Evolutionary conservation across 1,284 basidiomycete genomes (phyloP).

Genomic region (Trametes hirsuta): DNA sequence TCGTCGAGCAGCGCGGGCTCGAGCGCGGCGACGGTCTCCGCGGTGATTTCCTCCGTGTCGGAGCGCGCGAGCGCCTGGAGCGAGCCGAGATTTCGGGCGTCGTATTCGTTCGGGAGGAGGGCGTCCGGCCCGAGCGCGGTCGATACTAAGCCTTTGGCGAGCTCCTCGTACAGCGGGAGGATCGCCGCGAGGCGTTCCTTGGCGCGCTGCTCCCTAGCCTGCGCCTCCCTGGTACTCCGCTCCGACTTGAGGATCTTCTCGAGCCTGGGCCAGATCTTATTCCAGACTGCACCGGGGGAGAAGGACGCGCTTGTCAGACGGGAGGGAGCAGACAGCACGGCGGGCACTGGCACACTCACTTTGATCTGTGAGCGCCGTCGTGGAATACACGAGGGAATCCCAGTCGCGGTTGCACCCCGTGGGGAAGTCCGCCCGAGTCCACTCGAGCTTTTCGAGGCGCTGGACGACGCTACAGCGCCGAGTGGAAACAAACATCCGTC

Average conservation of each 20-base stretch:
- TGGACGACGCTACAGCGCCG: too few relatives aligned
- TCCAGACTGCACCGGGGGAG: slow-evolving; percentile 3
- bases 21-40: too few relatives aligned
- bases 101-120: slow-evolving; percentile 9
- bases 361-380: slow-evolving; percentile 2
- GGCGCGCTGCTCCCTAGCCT: background rate
- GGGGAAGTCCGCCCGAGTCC: too few relatives aligned
- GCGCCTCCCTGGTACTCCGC: background rate
- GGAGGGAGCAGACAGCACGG: background rate
- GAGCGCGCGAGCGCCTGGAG: background rate
- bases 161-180: background rate
- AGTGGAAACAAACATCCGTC: too few relatives aligned
- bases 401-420: too few relatives aligned
- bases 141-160: background rate
- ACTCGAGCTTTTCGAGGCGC: too few relatives aligned
- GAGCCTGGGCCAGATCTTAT: slow-evolving; percentile 13
- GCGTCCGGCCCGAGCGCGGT: background rate
- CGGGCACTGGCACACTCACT: background rate
- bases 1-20: too few relatives aligned
- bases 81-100: background rate
- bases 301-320: background rate
- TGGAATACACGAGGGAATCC: background rate
- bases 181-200: background rate
- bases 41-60: too few relatives aligned
- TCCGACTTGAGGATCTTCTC: slow-evolving; percentile 1